phyloP scores from a whole-genome alignment of 768 basidiomycete species.

The Podaxis sp. region DNA sequence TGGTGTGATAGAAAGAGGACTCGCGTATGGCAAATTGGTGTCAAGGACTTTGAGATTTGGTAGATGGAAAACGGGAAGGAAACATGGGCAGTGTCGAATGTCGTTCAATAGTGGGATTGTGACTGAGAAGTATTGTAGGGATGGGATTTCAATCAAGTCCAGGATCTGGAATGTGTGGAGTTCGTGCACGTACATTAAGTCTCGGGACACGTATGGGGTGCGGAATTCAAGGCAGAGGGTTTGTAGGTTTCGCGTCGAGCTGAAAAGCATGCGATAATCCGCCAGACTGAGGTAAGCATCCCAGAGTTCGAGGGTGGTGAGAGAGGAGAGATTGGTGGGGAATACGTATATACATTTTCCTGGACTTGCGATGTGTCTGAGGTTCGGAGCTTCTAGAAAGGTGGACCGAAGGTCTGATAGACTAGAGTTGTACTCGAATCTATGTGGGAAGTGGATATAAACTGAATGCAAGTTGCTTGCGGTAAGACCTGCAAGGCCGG shows the following conservation, averaged over 20 bases:
- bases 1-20: too few species aligned
- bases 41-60: constrained; percentile 33
- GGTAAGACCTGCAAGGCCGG: neutral
- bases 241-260: neutral
- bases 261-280: neutral
- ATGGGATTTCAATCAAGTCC: constrained; percentile 19
- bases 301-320: neutral
- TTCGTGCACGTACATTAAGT: neutral
- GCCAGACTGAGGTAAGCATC: neutral
- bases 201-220: neutral
- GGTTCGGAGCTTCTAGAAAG: neutral
- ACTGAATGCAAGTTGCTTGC: neutral
- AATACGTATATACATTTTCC: neutral
- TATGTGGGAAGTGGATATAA: neutral
- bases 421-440: neutral
- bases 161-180: neutral
- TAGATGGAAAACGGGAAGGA: constrained; percentile 20
- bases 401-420: neutral
- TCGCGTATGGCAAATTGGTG: constrained; percentile 8
- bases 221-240: neutral
- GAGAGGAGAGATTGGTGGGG: neutral
- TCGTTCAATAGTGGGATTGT: constrained; percentile 17
- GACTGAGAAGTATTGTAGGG: constrained; percentile 24
- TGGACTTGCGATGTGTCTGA: neutral
- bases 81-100: constrained; percentile 19